phyloP scores from a whole-genome alignment of 2,329 filamentous ascomycete genomes.

The Lachnellula arida region DNA sequence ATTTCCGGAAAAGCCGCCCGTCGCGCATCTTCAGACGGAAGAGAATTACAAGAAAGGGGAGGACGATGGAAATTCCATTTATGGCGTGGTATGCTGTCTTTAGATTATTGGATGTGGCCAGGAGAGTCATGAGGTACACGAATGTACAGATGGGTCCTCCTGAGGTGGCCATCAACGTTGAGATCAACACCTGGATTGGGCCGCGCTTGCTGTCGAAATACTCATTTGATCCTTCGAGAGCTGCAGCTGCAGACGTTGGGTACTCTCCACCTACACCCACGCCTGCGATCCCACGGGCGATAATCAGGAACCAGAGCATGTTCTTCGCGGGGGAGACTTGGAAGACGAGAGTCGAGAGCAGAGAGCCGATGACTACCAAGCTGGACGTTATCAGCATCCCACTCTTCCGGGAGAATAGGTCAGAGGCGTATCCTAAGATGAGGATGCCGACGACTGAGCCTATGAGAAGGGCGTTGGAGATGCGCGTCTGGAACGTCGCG shows the following conservation, averaged over 20 bases:
- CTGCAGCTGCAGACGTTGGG: conserved; percentile 35
- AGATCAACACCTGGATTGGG: conserved; percentile 34
- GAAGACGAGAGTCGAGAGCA: conserved; percentile 36
- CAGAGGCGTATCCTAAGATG: conserved; percentile 30
- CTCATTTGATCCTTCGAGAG: conserved; percentile 34
- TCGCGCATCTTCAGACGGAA: conserved; percentile 35
- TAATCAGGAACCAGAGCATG: conserved; percentile 36
- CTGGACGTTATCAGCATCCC: conserved; percentile 32
- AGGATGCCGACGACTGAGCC: conserved; percentile 33
- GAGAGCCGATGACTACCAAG: conserved; percentile 30
- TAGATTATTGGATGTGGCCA: conserved; percentile 34
- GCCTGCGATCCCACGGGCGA: conserved; percentile 35
- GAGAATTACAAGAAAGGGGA: conserved; percentile 32
- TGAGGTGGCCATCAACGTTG: conserved; percentile 34
- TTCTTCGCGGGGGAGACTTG: conserved; percentile 28
- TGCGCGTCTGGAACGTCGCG: conserved; percentile 28
- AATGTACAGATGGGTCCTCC: conserved; percentile 33
- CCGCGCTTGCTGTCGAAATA: conserved; percentile 26
- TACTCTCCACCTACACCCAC: conserved; percentile 37
- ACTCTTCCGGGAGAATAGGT: conserved; percentile 32
- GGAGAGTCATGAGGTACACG: conserved; percentile 34
- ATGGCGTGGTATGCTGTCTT: conserved; percentile 25
- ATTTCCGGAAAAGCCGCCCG: conserved; percentile 31
- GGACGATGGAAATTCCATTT: conserved; percentile 32
- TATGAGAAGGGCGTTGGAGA: conserved; percentile 32